Evolutionary conservation across 495 filamentous ascomycete genomes (phyloP).

Genomic region (Friedmanniomyces simplex): DNA sequence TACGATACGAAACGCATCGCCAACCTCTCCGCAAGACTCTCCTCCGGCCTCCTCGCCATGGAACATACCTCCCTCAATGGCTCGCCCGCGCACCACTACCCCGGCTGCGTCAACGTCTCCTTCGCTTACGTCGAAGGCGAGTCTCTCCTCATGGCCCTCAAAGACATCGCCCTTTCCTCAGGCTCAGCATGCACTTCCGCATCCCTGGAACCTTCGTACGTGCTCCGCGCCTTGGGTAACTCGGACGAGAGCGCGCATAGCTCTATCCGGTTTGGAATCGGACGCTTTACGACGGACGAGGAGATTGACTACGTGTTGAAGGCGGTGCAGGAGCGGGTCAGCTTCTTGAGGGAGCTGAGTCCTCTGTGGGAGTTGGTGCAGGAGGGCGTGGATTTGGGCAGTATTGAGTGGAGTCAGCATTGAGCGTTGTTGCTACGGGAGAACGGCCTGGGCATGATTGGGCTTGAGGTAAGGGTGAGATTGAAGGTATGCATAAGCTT

Average conservation of each 20-base stretch:
- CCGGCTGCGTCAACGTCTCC: constrained; percentile 95
- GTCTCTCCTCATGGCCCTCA: constrained; percentile 93
- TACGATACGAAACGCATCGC: constrained; percentile 83
- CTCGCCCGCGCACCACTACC: constrained; percentile 71
- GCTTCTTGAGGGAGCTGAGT: constrained; percentile 87
- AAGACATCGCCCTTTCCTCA: constrained; percentile 94
- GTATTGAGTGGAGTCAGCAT: constrained; percentile 97
- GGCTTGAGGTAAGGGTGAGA: neutral
- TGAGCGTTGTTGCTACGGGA: constrained; percentile 30
- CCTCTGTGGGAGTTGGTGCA: constrained; percentile 98
- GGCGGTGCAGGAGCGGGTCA: constrained; percentile 79
- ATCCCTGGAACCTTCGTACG: constrained; percentile 91
- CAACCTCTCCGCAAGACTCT: constrained; percentile 68
- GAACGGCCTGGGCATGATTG: neutral
- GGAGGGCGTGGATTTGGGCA: constrained; percentile 89
- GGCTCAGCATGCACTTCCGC: constrained; percentile 96
- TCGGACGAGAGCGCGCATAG: constrained; percentile 96
- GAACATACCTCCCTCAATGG: constrained; percentile 92
- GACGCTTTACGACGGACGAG: constrained; percentile 84
- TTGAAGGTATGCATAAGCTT: neutral
- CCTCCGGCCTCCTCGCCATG: constrained; percentile 69
- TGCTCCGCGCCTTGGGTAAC: constrained; percentile 83
- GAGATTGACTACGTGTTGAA: constrained; percentile 98
- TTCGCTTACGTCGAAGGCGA: constrained; percentile 98
- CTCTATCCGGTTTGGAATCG: constrained; percentile 95